A percentile compares a stretch with the other conserved stretches of the same genome.
These are phyloP conservation scores for Nymphaea thermarum DNA, from an alignment of 164 flowering plant species.

Conservation along the genomic window DNA sequence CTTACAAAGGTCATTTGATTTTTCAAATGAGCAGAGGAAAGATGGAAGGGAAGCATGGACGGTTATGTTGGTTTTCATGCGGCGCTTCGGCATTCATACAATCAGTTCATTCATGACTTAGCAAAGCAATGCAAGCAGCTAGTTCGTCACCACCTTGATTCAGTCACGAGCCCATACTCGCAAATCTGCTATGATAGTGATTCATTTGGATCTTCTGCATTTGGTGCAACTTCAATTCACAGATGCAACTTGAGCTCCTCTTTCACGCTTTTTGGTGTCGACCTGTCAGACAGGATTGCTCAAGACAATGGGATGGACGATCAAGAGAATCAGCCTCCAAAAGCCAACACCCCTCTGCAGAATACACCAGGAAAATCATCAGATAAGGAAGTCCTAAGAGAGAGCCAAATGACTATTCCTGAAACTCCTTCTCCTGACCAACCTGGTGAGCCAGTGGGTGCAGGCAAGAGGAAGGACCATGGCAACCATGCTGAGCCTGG, in stretches of 20 bases:
- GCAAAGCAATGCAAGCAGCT: constrained; percentile 87
- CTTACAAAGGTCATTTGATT: background rate
- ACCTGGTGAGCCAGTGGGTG: constrained; percentile 40
- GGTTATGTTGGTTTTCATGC: constrained; percentile 93
- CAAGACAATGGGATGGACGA: constrained; percentile 19
- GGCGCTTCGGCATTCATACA: constrained; percentile 67
- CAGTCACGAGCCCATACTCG: constrained; percentile 93
- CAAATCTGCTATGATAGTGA: constrained; percentile 61
- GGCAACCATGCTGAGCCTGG: constrained; percentile 44
- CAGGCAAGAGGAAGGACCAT: constrained; percentile 46
- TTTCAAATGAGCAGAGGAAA: constrained; percentile 35
- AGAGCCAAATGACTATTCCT: constrained; percentile 78
- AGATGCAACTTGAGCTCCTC: constrained; percentile 31
- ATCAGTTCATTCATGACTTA: constrained; percentile 57
- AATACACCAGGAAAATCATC: constrained; percentile 66
- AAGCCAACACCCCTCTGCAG: constrained; percentile 30
- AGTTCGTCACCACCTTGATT: constrained; percentile 88
- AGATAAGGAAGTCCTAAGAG: constrained; percentile 53
- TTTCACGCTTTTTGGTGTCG: constrained; percentile 35
- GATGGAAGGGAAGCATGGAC: constrained; percentile 56
- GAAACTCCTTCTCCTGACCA: constrained; percentile 99
- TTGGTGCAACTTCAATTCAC: constrained; percentile 15
- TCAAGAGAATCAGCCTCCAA: constrained; percentile 81
- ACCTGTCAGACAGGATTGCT: constrained; percentile 43
- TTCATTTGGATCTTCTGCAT: constrained; percentile 27